Evolutionary conservation across 2,329 filamentous ascomycete species (phyloP).

Genomic region (Alternaria tenuissima): DNA sequence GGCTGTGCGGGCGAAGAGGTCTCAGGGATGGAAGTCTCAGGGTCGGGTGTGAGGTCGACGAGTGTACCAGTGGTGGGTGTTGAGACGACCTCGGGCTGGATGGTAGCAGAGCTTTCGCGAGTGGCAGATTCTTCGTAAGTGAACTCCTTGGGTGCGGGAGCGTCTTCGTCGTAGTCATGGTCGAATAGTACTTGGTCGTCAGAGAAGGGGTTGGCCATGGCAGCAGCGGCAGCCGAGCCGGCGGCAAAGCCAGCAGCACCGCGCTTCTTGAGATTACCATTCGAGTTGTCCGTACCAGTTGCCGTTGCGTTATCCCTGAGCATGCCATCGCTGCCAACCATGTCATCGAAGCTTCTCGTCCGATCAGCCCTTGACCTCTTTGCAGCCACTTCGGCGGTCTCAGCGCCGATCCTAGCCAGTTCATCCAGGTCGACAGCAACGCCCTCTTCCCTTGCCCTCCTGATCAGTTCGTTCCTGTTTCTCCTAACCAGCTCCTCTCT

Average conservation of each 20-base stretch:
- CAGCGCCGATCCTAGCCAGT: constrained; percentile 45
- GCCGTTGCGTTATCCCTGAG: constrained; percentile 41
- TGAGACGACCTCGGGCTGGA: constrained; percentile 26
- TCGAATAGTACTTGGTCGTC: constrained; percentile 56
- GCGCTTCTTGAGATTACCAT: constrained; percentile 36
- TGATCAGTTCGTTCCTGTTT: constrained; percentile 49
- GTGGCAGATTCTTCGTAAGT: constrained; percentile 34
- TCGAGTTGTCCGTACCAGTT: constrained; percentile 31
- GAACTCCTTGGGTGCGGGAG: constrained; percentile 39
- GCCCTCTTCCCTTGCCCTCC: constrained; percentile 49
- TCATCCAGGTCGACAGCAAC: constrained; percentile 54
- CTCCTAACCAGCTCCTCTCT: constrained; percentile 45
- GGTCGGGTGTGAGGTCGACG: constrained; percentile 45
- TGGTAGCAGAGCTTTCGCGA: constrained; percentile 43
- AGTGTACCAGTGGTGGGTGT: constrained; percentile 29
- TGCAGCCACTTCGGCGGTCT: constrained; percentile 32
- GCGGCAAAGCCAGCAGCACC: constrained; percentile 50
- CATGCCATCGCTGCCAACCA: constrained; percentile 53
- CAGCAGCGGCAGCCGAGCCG: constrained; percentile 48
- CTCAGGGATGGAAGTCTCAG: constrained; percentile 26
- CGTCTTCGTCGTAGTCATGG: constrained; percentile 42
- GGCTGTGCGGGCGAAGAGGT: constrained; percentile 22
- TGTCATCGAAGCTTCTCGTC: constrained; percentile 50
- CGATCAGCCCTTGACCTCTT: constrained; percentile 29
- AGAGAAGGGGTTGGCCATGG: constrained; percentile 55